Evolutionary conservation across 306 rosid species (phyloP).

Genomic region (Gynostemma pentaphyllum): DNA sequence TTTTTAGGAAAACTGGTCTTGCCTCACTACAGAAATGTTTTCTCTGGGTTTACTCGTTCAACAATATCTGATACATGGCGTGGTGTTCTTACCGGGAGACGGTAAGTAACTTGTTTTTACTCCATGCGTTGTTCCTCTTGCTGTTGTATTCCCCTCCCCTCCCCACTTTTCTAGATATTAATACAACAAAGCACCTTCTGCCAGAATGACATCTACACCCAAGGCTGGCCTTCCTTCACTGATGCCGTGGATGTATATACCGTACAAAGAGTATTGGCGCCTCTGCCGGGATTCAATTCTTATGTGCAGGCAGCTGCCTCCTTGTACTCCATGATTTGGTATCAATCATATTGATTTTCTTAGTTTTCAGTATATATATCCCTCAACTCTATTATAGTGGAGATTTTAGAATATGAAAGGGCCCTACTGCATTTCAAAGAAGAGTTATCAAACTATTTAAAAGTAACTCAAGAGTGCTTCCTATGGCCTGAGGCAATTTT

Average conservation of each 20-base stretch:
- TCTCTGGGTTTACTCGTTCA: conserved; percentile 26
- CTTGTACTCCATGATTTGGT: background rate
- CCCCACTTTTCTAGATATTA: background rate
- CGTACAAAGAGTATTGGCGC: conserved; percentile 64
- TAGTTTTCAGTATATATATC: background rate
- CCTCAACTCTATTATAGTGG: background rate
- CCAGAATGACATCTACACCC: conserved; percentile 39
- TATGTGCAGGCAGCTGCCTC: conserved; percentile 17
- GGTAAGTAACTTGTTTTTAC: conserved; percentile 26
- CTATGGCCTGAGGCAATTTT: background rate
- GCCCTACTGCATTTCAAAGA: background rate
- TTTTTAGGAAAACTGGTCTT: conserved; percentile 31
- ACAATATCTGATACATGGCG: conserved; percentile 28
- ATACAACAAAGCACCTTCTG: background rate
- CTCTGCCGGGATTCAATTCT: conserved; percentile 57
- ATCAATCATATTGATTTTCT: background rate
- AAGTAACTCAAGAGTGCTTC: background rate
- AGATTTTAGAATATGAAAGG: background rate
- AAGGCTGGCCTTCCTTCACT: conserved; percentile 55
- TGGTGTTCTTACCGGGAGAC: conserved; percentile 69
- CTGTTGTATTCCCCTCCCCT: conserved; percentile 5
- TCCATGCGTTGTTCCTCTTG: background rate
- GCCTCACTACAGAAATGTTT: conserved; percentile 28
- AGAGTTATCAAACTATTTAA: background rate
- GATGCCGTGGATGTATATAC: conserved; percentile 72